Percentiles rank a stretch among this genome's conserved stretches.
phyloP scores from a whole-genome alignment of 2,329 filamentous ascomycete species.

The Cytospora schulzeri region DNA sequence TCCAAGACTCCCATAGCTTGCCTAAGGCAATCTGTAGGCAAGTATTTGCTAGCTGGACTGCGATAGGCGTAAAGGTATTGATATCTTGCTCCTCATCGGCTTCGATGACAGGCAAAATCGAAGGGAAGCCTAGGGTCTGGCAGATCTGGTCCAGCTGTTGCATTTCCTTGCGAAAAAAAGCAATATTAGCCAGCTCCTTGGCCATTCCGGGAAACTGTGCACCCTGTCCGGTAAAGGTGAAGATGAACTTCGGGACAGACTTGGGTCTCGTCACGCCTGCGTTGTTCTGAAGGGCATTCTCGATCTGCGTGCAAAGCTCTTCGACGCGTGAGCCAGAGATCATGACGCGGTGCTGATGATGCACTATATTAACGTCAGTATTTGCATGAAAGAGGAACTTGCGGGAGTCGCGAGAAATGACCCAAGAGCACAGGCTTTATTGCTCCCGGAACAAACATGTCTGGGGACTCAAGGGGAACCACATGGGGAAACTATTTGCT shows the following conservation, averaged over 20 bases:
- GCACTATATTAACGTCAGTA: no score
- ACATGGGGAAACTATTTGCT: no score
- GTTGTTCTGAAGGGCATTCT: constrained; percentile 43
- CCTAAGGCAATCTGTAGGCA: constrained; percentile 60
- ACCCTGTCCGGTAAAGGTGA: constrained; percentile 60
- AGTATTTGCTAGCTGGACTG: constrained; percentile 54
- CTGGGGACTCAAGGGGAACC: no score
- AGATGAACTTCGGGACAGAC: constrained; percentile 48
- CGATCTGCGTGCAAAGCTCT: constrained; percentile 41
- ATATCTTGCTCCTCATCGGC: constrained; percentile 41
- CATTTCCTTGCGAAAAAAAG: constrained; percentile 44
- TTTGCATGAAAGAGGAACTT: no score
- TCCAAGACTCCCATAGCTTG: constrained; percentile 57
- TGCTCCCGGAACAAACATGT: no score
- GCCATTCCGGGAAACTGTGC: constrained; percentile 53
- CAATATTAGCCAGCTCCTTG: constrained; percentile 41
- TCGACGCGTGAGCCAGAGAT: constrained; percentile 44
- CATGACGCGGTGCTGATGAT: constrained; percentile 55
- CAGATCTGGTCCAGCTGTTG: constrained; percentile 58
- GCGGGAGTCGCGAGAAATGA: no score
- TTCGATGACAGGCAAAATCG: constrained; percentile 51
- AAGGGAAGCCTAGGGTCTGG: constrained; percentile 53
- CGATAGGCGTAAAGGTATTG: constrained; percentile 47
- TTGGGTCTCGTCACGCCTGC: constrained; percentile 44
- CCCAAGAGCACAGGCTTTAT: no score